These are phyloP conservation scores for Annulohypoxylon nitens DNA, from an alignment of 495 filamentous ascomycete species.

Conservation along the genomic window DNA sequence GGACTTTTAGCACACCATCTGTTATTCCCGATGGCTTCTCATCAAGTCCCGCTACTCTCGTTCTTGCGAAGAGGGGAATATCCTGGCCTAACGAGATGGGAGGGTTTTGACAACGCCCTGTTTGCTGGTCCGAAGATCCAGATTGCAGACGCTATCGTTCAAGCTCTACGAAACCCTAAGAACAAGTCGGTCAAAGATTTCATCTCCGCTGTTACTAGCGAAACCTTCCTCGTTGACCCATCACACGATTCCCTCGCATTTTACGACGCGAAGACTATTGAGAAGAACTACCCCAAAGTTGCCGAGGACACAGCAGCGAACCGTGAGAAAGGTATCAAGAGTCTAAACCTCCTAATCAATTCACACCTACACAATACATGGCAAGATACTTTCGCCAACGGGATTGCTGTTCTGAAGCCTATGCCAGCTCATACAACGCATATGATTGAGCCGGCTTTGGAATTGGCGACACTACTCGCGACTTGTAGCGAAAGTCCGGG, in stretches of 20 bases:
- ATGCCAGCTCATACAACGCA: conserved; percentile 77
- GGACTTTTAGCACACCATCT: conserved; percentile 84
- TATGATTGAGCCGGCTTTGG: conserved; percentile 74
- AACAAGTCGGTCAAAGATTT: conserved; percentile 70
- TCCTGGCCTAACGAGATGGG: conserved; percentile 78
- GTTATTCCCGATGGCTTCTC: conserved; percentile 86
- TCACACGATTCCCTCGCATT: conserved; percentile 78
- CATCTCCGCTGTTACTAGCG: conserved; percentile 66
- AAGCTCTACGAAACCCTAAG: conserved; percentile 67
- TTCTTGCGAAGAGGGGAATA: conserved; percentile 81
- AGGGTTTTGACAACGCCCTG: conserved; percentile 76
- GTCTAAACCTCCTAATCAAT: conserved; percentile 81
- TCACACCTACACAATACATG: conserved; percentile 88
- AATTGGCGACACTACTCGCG: conserved; percentile 78
- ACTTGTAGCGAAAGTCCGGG: conserved; percentile 78
- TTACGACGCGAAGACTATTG: conserved; percentile 75
- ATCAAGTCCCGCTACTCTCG: conserved; percentile 77
- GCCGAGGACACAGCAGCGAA: conserved; percentile 69
- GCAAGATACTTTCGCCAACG: conserved; percentile 78
- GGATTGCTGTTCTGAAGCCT: conserved; percentile 85
- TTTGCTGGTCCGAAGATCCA: conserved; percentile 77
- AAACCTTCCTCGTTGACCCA: conserved; percentile 73
- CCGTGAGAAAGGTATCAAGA: conserved; percentile 68
- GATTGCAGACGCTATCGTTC: conserved; percentile 75
- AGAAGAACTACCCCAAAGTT: conserved; percentile 73